Conservation (phyloP, 176 grass and related monocot genomes). For the Eremochloa ophiuroides region DNA sequence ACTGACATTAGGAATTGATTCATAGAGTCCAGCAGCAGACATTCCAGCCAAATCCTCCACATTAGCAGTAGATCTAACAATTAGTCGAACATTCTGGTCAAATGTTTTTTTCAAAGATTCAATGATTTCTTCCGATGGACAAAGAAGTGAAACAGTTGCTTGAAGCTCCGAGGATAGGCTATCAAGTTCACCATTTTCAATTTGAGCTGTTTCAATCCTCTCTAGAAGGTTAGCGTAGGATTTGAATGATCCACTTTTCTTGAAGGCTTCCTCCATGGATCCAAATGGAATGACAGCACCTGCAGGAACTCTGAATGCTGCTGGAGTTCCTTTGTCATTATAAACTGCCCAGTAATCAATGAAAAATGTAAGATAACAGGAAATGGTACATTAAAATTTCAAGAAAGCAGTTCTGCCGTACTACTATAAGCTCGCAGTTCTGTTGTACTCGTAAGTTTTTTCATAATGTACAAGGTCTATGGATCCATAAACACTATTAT, state of each 20-base stretch:
- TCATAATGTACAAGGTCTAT: background rate
- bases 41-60: slow-evolving; percentile 96
- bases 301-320: slow-evolving; percentile 63
- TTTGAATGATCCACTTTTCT: slow-evolving; percentile 66
- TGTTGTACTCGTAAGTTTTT: background rate
- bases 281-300: slow-evolving; percentile 96
- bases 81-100: slow-evolving; percentile 49
- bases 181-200: slow-evolving; percentile 80
- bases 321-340: slow-evolving; percentile 77
- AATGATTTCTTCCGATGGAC: slow-evolving; percentile 50
- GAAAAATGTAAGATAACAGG: slow-evolving; percentile 3
- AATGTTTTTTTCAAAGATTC: slow-evolving; percentile 50
- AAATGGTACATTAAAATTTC: background rate
- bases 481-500: background rate
- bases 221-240: slow-evolving; percentile 60
- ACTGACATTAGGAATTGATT: slow-evolving; percentile 87
- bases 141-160: slow-evolving; percentile 54
- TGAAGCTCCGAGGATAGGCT: slow-evolving; percentile 62
- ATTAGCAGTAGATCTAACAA: slow-evolving; percentile 94
- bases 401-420: background rate
- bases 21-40: slow-evolving; percentile 93
- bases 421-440: background rate
- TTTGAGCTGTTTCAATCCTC: slow-evolving; percentile 60
- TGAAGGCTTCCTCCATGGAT: slow-evolving; percentile 76
- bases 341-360: slow-evolving; percentile 49